A percentile compares a stretch with the other conserved stretches of the same genome.
Conservation (phyloP, 2,329 filamentous ascomycete species). For the Sclerotinia trifoliorum region DNA sequence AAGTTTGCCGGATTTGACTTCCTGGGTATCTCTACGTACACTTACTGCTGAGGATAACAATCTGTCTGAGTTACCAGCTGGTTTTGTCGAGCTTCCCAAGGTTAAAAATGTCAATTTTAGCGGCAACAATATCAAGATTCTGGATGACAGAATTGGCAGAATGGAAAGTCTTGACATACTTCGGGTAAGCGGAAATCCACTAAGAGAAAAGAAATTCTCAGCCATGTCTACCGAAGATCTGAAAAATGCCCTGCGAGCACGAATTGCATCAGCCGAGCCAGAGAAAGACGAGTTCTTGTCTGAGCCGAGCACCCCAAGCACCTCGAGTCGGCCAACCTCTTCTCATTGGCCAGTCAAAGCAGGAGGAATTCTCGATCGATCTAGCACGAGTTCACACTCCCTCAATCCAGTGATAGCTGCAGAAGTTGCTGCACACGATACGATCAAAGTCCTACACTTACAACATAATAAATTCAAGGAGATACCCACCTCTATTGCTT, state of each 20-base stretch:
- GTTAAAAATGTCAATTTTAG: slow-evolving; percentile 79
- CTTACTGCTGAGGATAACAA: slow-evolving; percentile 80
- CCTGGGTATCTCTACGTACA: slow-evolving; percentile 71
- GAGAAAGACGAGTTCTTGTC: slow-evolving; percentile 29
- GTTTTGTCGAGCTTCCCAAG: slow-evolving; percentile 65
- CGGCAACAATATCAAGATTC: slow-evolving; percentile 73
- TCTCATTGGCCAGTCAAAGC: slow-evolving; percentile 38
- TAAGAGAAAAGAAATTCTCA: slow-evolving; percentile 83
- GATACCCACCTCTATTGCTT: slow-evolving; percentile 68
- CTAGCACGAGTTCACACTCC: slow-evolving; percentile 61
- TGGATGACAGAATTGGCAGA: slow-evolving; percentile 73
- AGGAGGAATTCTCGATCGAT: slow-evolving; percentile 64
- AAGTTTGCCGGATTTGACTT: slow-evolving; percentile 68
- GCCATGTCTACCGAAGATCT: slow-evolving; percentile 78
- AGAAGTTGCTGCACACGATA: slow-evolving; percentile 53
- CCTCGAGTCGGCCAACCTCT: slow-evolving; percentile 24
- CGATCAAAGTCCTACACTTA: slow-evolving; percentile 60
- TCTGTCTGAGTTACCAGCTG: slow-evolving; percentile 71
- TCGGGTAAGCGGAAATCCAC: slow-evolving; percentile 81
- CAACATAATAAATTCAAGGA: slow-evolving; percentile 73
- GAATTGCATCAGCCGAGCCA: slow-evolving; percentile 56
- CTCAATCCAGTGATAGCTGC: slow-evolving; percentile 58
- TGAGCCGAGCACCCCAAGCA: slow-evolving; percentile 32
- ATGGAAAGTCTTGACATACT: slow-evolving; percentile 79
- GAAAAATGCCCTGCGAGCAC: slow-evolving; percentile 67